Percentiles rank a stretch among this genome's conserved stretches.
Evolutionary conservation across 2,329 filamentous ascomycete species (phyloP).

Genomic region (Calonectria honghensis): DNA sequence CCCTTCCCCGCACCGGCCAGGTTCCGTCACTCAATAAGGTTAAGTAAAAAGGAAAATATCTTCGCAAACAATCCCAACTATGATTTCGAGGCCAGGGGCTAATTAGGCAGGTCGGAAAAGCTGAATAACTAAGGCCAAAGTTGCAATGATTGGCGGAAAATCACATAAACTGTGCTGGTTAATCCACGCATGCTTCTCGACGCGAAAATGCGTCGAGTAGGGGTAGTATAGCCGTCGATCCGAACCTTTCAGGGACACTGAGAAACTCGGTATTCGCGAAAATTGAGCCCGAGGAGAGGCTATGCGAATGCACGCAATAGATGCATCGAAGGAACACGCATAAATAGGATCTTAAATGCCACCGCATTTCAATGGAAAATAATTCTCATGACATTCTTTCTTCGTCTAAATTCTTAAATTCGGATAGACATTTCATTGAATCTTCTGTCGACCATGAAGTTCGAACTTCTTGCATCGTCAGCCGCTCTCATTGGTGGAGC

Average conservation of each 20-base stretch:
- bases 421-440: background rate
- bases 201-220: background rate
- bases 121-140: background rate
- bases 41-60: conserved; percentile 5
- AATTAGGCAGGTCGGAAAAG: conserved; percentile 30
- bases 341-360: background rate
- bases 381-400: background rate
- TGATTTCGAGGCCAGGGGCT: background rate
- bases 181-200: background rate
- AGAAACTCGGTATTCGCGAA: conserved; percentile 25
- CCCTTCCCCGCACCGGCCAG: background rate
- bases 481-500: background rate
- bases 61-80: background rate
- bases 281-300: conserved; percentile 16
- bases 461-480: background rate
- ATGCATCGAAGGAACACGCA: background rate
- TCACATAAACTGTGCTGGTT: background rate
- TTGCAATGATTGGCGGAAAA: conserved; percentile 32
- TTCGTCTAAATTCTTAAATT: background rate
- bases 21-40: conserved; percentile 15
- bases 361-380: background rate
- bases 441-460: conserved; percentile 3
- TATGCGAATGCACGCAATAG: background rate
- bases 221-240: background rate
- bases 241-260: background rate